Conservation (phyloP, 2,329 filamentous ascomycete species). For the Eutypella sp. region DNA sequence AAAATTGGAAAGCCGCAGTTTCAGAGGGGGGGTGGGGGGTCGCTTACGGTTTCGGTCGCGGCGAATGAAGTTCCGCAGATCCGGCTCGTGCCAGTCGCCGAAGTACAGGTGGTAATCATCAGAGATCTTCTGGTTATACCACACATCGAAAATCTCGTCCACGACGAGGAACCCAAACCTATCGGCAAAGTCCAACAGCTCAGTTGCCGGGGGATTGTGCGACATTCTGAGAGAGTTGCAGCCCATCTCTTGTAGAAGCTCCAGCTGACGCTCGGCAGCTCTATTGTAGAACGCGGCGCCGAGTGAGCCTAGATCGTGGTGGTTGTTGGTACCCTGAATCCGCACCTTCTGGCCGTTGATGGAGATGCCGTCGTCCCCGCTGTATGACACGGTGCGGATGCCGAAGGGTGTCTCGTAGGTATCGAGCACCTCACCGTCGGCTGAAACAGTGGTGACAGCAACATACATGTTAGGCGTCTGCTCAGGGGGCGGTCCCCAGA, state of each 20-base stretch:
- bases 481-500: constrained; percentile 43
- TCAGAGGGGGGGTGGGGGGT: background rate
- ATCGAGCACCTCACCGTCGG: constrained; percentile 28
- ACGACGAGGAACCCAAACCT: constrained; percentile 43
- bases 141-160: constrained; percentile 50
- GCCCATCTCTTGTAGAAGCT: constrained; percentile 45
- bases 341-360: constrained; percentile 41
- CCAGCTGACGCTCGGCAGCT: constrained; percentile 42
- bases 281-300: constrained; percentile 45
- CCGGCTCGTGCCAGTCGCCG: constrained; percentile 47
- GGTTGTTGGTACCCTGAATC: constrained; percentile 44
- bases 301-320: constrained; percentile 46
- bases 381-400: constrained; percentile 38
- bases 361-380: constrained; percentile 34
- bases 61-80: constrained; percentile 44
- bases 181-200: constrained; percentile 47
- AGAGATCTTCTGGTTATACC: constrained; percentile 37
- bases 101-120: constrained; percentile 50
- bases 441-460: constrained; percentile 36
- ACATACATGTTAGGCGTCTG: constrained; percentile 43
- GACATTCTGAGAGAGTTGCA: constrained; percentile 44
- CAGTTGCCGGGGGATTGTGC: constrained; percentile 48
- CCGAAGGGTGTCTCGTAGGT: constrained; percentile 46
- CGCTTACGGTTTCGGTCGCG: constrained; percentile 43
- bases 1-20: too few relatives aligned